Conservation (phyloP, 2,329 filamentous ascomycete species). For the Cordyceps farinosa region DNA sequence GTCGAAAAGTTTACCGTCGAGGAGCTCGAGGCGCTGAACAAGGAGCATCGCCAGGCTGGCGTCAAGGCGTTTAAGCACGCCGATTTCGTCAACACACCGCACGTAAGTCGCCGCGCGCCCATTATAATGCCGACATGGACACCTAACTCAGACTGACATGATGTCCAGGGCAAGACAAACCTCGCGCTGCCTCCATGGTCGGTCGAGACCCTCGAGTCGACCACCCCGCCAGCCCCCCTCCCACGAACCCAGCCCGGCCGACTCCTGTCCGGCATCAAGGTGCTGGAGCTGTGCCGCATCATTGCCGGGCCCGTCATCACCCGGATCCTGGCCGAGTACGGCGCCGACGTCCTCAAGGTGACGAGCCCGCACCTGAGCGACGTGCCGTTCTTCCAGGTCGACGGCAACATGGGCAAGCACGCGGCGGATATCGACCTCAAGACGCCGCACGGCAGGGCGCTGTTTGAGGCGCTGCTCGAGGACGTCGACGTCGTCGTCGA, state of each 20-base stretch:
- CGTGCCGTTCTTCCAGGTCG: slow-evolving; percentile 69
- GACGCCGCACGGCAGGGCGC: slow-evolving; percentile 45
- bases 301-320: slow-evolving; percentile 73
- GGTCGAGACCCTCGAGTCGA: slow-evolving; percentile 47
- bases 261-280: slow-evolving; percentile 59
- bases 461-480: slow-evolving; percentile 57
- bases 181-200: slow-evolving; percentile 43
- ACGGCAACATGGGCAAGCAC: slow-evolving; percentile 70
- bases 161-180: slow-evolving; percentile 43
- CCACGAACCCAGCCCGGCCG: slow-evolving; percentile 23
- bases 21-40: slow-evolving; percentile 58
- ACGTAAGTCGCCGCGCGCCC: slow-evolving; percentile 27
- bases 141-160: slow-evolving; percentile 22
- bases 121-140: background rate
- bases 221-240: slow-evolving; percentile 46
- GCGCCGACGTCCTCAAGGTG: slow-evolving; percentile 69
- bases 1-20: slow-evolving; percentile 51
- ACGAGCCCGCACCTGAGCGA: slow-evolving; percentile 66
- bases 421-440: slow-evolving; percentile 62
- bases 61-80: slow-evolving; percentile 56
- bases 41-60: slow-evolving; percentile 54
- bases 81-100: slow-evolving; percentile 53
- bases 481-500: slow-evolving; percentile 64
- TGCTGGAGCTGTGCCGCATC: slow-evolving; percentile 71
- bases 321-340: slow-evolving; percentile 69